Evolutionary conservation across 2,329 filamentous ascomycete species (phyloP).

Genomic region (Endothia cerciana): DNA sequence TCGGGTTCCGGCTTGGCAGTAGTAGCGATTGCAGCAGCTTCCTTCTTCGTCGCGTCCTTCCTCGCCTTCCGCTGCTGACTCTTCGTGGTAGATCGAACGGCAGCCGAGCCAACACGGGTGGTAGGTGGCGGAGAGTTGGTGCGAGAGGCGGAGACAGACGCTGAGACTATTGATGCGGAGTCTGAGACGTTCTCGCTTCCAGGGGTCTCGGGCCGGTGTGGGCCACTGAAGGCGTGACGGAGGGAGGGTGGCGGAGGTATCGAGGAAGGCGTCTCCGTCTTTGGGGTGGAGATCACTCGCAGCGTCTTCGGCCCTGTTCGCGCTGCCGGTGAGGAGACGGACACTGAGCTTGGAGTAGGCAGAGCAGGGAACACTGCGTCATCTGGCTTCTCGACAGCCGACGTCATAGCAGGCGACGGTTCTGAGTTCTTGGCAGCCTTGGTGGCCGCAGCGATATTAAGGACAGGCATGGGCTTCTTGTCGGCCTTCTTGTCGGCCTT

Average conservation of each 20-base stretch:
- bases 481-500: conserved; percentile 31
- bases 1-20: conserved; percentile 55
- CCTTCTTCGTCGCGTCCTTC: conserved; percentile 68
- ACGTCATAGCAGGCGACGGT: conserved; percentile 33
- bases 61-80: conserved; percentile 79
- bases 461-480: conserved; percentile 46
- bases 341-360: conserved; percentile 51
- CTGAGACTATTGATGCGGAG: conserved; percentile 73
- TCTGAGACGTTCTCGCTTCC: conserved; percentile 73
- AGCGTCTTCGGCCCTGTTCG: conserved; percentile 64
- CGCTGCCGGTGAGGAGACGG: conserved; percentile 56
- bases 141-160: conserved; percentile 68
- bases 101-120: conserved; percentile 68
- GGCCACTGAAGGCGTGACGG: conserved; percentile 46
- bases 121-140: conserved; percentile 70
- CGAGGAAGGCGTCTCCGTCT: conserved; percentile 56
- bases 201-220: conserved; percentile 70
- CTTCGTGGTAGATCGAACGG: conserved; percentile 72
- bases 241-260: conserved; percentile 44
- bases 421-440: conserved; percentile 43
- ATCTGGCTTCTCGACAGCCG: conserved; percentile 40
- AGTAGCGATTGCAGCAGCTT: conserved; percentile 56
- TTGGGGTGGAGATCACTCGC: conserved; percentile 70
- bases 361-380: conserved; percentile 55
- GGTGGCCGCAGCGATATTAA: conserved; percentile 56